Evolutionary conservation across 2,329 filamentous ascomycete genomes (phyloP), one percentile per base, ranked within the genome.

Genomic region (Geosmithia putterillii): DNA sequence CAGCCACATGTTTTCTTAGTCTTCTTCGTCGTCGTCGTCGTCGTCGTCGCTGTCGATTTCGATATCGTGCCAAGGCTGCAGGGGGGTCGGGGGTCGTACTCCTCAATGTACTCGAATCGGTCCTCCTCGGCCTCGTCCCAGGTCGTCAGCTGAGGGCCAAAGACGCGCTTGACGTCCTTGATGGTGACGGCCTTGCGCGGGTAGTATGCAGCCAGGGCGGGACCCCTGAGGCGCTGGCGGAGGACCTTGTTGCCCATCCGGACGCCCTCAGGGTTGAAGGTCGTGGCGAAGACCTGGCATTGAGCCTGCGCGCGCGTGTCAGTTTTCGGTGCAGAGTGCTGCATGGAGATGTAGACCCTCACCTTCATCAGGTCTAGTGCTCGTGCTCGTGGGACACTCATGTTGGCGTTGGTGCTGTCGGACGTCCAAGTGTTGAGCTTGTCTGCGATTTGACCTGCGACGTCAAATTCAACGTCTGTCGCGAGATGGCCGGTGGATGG

Each of bases 191-290:
- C 69, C 50, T 70, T 83, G 50, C 81, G 79, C 2, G 92, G 92
- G 60, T 98, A 98, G 71, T 95, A 98, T 45, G 86, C 74, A 35
- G 81, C 83, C 50, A 95, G 66, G 0, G 83, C 68, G 23, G 88
- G 86, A n/a, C 92, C 92, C 57, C 76, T 79, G 49, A 96, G 71
- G 57, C 89, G 80, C 62, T 95, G 85, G 57, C 89, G 86, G 47
- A 98, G 73, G 60, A 98, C 73, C 65, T 92, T 94, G 69, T 92
- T 95, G 57, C 92, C 92, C 52, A 86, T 78, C 48, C 92, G 86
- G 48, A 83, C 63, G 52, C 80, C 71, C 44, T 86, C 74, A 21
- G 92, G 92, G 65, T 98, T 98, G 71, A 81, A 96, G 43, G 82
- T 89, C 42, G 84, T 86, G 56, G 81, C 82, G 71, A 96, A 98